These are phyloP conservation scores for Alternaria metachromatica DNA, from an alignment of 2,329 filamentous ascomycete genomes.

Conservation along the genomic window DNA sequence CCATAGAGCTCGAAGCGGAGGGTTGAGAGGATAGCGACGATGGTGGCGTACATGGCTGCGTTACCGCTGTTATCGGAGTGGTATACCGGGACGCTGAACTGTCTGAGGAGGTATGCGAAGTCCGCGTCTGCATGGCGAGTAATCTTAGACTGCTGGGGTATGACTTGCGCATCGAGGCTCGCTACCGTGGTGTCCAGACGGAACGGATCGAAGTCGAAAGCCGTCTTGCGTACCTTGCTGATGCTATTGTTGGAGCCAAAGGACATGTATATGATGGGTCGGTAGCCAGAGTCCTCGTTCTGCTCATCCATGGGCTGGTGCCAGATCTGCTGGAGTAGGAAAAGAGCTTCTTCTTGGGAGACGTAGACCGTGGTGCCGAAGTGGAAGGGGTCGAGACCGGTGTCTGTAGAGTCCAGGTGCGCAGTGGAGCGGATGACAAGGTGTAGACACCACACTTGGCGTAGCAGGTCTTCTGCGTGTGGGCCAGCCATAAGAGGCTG, in stretches of 20 bases:
- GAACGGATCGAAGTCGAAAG: slow-evolving; percentile 18
- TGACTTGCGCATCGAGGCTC: slow-evolving; percentile 20
- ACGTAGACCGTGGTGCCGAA: slow-evolving; percentile 23
- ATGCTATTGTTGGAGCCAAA: slow-evolving; percentile 14
- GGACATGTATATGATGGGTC: slow-evolving; percentile 21
- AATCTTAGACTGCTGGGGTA: slow-evolving; percentile 16
- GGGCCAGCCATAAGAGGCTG: slow-evolving; percentile 7
- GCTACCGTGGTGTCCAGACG: slow-evolving; percentile 18
- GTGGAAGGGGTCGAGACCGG: slow-evolving; percentile 14
- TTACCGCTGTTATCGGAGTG: slow-evolving; percentile 16
- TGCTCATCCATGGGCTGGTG: slow-evolving; percentile 18
- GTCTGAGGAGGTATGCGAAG: slow-evolving; percentile 9
- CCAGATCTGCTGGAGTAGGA: slow-evolving; percentile 19
- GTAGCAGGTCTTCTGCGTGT: slow-evolving; percentile 21
- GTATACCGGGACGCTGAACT: slow-evolving; percentile 4
- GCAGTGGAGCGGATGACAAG: slow-evolving; percentile 14
- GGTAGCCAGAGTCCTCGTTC: slow-evolving; percentile 4
- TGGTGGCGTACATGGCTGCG: slow-evolving; percentile 20
- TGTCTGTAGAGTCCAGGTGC: slow-evolving; percentile 11
- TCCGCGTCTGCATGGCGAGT: slow-evolving; percentile 1
- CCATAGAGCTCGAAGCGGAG: slow-evolving; percentile 16
- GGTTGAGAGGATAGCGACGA: slow-evolving; percentile 17
- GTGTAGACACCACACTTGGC: slow-evolving; percentile 21
- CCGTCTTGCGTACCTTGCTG: neutral
- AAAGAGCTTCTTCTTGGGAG: slow-evolving; percentile 4